Evolutionary conservation across 768 basidiomycete genomes (phyloP), one percentile per base, ranked within the genome.

Genomic region (Collybia mongolica): DNA sequence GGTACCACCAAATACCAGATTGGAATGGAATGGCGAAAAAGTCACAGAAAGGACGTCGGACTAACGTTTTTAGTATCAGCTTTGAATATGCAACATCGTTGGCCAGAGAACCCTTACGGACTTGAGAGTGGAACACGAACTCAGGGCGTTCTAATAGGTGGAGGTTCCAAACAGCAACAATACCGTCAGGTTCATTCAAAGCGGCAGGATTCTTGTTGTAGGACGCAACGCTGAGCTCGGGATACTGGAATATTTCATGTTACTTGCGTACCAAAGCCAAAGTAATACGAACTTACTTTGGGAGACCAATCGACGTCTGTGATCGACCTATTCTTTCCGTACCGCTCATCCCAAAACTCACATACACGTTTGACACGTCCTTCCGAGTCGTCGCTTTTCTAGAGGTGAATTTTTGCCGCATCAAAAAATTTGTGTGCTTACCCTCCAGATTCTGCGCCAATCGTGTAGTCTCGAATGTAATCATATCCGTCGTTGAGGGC

Each of bases 301-400:
- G 92, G 92, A 44, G 95, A 98, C 97, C 97, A 99, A 60, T 98
- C 96, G 11, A 98, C 76, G 57, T 93, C 93, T 1, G 97, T 99
- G 53, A 99, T 91, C 5, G 95, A 96, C 46, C 97, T 75, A 63
- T 96, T 94, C 68, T 90, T 92, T 5, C 88, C 88, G 69, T 91
- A 90, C 41, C 90, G 79, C 62, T 97, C 93, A 62, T 97, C 95
- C 56, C 77, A 86, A 72, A 98, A 98, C 40, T 89, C 86, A 60
- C 96, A 98, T n/a, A 96, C 76, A n/a, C 85, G 80, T 65, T 96
- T 94, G 37, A 98, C 88, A 43, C 86, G 84, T 58, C 93, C 93
- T 69, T 96, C 94, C 0, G 86, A 87, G 44, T 95, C 93, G 53
- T 96, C 94, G 14, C 93, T 94, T 54, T 3, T 5, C 39, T 43